A percentile compares a stretch with the other conserved stretches of the same genome.
These are phyloP conservation scores for Jamesozyma lodderae DNA, from an alignment of 805 yeast genomes.

Conservation along the genomic window DNA sequence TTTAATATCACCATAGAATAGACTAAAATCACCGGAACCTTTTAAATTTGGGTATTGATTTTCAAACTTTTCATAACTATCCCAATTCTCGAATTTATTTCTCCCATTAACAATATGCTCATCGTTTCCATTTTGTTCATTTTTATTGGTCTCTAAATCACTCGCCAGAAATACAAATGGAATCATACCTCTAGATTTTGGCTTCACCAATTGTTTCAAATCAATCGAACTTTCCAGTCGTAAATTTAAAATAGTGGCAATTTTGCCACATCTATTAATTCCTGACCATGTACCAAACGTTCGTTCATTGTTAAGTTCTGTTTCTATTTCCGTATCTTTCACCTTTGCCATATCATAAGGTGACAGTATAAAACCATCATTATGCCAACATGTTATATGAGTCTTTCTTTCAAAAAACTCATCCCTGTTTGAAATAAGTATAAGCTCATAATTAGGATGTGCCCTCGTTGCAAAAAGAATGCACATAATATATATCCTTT, in stretches of 20 bases:
- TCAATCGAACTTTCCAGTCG: slow-evolving; percentile 32
- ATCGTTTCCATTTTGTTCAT: background rate
- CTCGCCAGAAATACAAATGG: slow-evolving; percentile 35
- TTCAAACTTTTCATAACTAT: slow-evolving; percentile 19
- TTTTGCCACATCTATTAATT: slow-evolving; percentile 43
- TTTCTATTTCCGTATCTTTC: background rate
- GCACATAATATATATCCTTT: slow-evolving; percentile 48
- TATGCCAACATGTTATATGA: slow-evolving; percentile 38
- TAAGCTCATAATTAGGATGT: slow-evolving; percentile 67
- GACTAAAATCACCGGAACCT: slow-evolving; percentile 27
- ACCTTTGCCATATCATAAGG: slow-evolving; percentile 59
- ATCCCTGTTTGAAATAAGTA: slow-evolving; percentile 77
- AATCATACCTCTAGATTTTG: slow-evolving; percentile 38
- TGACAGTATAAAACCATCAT: slow-evolving; percentile 36
- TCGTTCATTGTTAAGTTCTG: slow-evolving; percentile 15
- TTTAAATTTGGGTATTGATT: slow-evolving; percentile 13
- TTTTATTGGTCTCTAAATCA: background rate
- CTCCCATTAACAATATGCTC: too few relatives aligned
- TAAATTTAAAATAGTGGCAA: slow-evolving; percentile 71
- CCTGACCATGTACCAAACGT: slow-evolving; percentile 95
- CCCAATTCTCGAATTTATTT: slow-evolving; percentile 22
- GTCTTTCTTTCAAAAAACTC: slow-evolving; percentile 76
- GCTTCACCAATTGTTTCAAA: slow-evolving; percentile 4
- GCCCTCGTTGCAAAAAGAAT: slow-evolving; percentile 57
- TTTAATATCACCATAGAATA: slow-evolving; percentile 32